phyloP scores from a whole-genome alignment of 2,329 filamentous ascomycete species.

The Fusarium sp. region DNA sequence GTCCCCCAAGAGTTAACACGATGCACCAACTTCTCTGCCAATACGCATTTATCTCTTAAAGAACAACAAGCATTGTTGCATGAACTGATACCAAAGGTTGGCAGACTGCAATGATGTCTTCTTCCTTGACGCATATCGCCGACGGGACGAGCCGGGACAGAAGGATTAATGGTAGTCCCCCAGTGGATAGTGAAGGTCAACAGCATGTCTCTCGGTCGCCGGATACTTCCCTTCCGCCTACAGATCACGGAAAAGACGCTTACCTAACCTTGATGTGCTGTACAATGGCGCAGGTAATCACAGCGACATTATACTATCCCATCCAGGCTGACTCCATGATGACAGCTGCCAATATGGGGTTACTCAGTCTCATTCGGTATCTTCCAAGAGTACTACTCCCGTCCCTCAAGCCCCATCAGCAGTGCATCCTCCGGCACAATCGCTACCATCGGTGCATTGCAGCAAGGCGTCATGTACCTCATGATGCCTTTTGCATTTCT shows the following conservation, averaged over 20 bases:
- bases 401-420: conserved; percentile 61
- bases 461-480: conserved; percentile 64
- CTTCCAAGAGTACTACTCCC: conserved; percentile 75
- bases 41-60: background rate
- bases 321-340: rapidly evolving
- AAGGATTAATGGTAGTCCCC: background rate
- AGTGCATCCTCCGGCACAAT: conserved; percentile 54
- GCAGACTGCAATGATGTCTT: background rate
- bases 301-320: rapidly evolving
- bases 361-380: conserved; percentile 67
- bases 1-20: background rate
- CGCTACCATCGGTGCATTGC: conserved; percentile 41
- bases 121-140: background rate
- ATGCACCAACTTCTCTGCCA: background rate
- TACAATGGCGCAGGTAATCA: conserved; percentile 48
- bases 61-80: background rate
- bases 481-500: conserved; percentile 62
- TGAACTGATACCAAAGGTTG: too few relatives aligned
- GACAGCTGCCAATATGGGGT: conserved; percentile 24
- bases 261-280: conserved; percentile 50
- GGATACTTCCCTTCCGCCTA: conserved; percentile 40
- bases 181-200: background rate
- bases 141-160: background rate
- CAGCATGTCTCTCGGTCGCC: background rate
- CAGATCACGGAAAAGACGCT: conserved; percentile 47